Base-by-base conservation (phyloP, 257 asterid species). In the Nicotiana attenuata region DNA sequence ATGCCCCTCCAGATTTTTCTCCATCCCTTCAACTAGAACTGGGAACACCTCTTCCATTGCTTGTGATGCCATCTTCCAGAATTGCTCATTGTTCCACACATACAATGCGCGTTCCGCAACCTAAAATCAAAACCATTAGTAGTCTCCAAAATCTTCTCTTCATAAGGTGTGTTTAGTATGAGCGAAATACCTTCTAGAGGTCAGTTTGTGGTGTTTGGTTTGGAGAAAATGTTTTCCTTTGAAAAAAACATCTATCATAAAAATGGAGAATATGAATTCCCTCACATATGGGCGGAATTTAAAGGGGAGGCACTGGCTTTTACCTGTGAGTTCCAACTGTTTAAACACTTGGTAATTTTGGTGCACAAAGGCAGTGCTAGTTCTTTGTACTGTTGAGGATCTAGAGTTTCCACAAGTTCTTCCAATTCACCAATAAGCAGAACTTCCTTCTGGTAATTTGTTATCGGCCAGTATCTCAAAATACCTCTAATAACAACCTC, bases 61-160 rank as follows among this genome's bases (percentile, higher is more conserved):
- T 22, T 87, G 86, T 28, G 87, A 84, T 50, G 92, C 94, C 97
- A 92, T 93, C 88, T 91, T 94, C 89, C 93, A 96, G 28, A 94
- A 89, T 45, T 63, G 91, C 90, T 94, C 97, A 57, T 89, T 94
- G 91, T 94, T 94, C 98, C 98, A 94, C 29, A 91, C 86, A 24
- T 94, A 92, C 14, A 92, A 90, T 9, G 97, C 98, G 0, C 97
- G 87, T 84, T 94, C 98, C 10, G 98, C 98, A 19, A 94, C 98
- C 98, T 94, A 85, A 82, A 26, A 26, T 16, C 38, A 66, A 38
- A 19, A 28, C 41, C 63, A 47, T 65, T 35, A 56, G 68, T 10
- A 22, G 22, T 22, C 52, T 66, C 59, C 59, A 20, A 41, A 26
- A 38, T 71, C 59, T 2, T 71, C 59, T 45, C 59, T 16, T 11